These are phyloP conservation scores for Dissophora ornata DNA, from an alignment of 192 early-diverging fungal species.

Conservation along the genomic window DNA sequence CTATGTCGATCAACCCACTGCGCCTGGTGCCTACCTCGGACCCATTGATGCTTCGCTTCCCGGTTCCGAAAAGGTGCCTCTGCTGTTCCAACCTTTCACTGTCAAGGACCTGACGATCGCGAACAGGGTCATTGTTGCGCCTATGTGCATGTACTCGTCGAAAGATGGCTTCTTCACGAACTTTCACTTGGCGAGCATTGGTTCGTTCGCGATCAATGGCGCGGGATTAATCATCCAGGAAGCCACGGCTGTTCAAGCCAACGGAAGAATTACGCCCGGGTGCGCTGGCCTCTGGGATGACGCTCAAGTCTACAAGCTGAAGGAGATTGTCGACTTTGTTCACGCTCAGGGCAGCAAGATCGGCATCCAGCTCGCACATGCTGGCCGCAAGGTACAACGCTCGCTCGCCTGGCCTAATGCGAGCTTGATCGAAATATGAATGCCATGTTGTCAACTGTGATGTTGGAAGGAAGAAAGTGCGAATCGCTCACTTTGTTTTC, in stretches of 20 bases:
- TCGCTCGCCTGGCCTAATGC: too few relatives aligned
- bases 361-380: conserved; percentile 86
- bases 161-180: conserved; percentile 73
- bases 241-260: conserved; percentile 71
- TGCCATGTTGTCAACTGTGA: conserved; percentile 5
- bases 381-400: conserved; percentile 73
- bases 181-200: conserved; percentile 71
- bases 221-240: conserved; percentile 85
- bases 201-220: conserved; percentile 79
- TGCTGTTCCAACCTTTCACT: conserved; percentile 74
- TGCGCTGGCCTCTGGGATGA: conserved; percentile 87
- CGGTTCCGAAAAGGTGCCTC: conserved; percentile 24
- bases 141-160: conserved; percentile 86
- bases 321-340: conserved; percentile 67
- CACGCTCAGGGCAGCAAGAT: conserved; percentile 70
- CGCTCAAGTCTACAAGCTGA: conserved; percentile 73
- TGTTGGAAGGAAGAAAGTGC: too few relatives aligned
- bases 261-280: conserved; percentile 59
- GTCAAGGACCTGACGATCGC: conserved; percentile 73
- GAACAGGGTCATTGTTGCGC: conserved; percentile 81
- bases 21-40: conserved; percentile 30
- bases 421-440: too few relatives aligned
- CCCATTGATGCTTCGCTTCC: conserved; percentile 15
- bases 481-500: not conserved
- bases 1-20: conserved; percentile 13